Conservation (phyloP, 345 rosid genomes). For the Brassica rapa region DNA sequence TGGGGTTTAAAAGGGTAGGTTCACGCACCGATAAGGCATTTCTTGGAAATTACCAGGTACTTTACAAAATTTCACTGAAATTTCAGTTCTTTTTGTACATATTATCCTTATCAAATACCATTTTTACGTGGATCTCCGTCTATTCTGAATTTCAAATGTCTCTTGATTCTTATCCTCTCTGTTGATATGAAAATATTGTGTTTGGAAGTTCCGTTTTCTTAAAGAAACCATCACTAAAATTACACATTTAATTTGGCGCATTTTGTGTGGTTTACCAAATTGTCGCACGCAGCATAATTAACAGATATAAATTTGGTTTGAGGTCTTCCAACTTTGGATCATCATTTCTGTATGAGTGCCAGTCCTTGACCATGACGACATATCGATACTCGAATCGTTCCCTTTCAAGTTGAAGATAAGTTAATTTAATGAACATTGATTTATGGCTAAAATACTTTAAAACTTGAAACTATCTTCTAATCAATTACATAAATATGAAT, state of each 20-base stretch:
- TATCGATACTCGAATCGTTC: neutral
- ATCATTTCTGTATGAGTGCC: neutral
- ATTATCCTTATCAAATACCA: neutral
- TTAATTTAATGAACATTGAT: neutral
- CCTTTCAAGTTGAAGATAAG: neutral
- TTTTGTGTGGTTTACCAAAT: neutral
- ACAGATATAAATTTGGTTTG: neutral
- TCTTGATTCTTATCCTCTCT: neutral
- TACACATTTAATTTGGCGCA: neutral
- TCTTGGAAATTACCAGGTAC: constrained; percentile 26
- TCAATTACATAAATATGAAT: neutral
- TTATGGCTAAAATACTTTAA: neutral
- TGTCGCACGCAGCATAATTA: neutral
- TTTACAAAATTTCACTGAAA: neutral
- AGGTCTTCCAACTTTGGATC: neutral
- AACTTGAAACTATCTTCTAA: neutral
- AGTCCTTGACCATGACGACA: constrained; percentile 1
- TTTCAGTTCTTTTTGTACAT: neutral
- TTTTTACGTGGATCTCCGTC: neutral
- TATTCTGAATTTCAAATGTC: neutral
- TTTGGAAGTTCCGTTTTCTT: neutral
- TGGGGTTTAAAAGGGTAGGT: neutral
- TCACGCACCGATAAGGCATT: constrained; percentile 16
- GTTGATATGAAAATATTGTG: constrained; percentile 1
- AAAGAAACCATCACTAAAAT: neutral